phyloP scores from a whole-genome alignment of 2,329 filamentous ascomycete genomes.

The Drechmeria coniospora region DNA sequence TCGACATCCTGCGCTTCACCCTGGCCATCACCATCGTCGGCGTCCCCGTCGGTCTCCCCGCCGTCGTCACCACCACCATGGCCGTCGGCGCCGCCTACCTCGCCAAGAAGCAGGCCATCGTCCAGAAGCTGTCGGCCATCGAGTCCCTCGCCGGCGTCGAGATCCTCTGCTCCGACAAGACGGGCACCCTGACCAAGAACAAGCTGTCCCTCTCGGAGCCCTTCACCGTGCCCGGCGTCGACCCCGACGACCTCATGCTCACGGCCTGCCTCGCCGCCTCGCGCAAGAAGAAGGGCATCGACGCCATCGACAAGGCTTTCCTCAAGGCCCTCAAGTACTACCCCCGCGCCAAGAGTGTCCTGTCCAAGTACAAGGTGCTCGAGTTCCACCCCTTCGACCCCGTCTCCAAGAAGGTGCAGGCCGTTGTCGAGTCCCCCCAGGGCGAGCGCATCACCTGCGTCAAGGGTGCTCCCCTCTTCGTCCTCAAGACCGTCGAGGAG shows the following conservation, averaged over 20 bases:
- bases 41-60: slow-evolving; percentile 84
- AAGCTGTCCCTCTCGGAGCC: slow-evolving; percentile 79
- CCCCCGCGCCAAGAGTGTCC: slow-evolving; percentile 63
- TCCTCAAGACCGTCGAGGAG: slow-evolving; percentile 75
- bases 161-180: slow-evolving; percentile 91
- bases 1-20: slow-evolving; percentile 68
- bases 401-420: slow-evolving; percentile 83
- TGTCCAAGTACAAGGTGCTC: slow-evolving; percentile 72
- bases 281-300: slow-evolving; percentile 90
- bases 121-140: slow-evolving; percentile 83
- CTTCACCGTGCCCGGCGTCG: slow-evolving; percentile 67
- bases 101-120: slow-evolving; percentile 83
- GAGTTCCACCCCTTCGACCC: slow-evolving; percentile 83
- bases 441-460: slow-evolving; percentile 78
- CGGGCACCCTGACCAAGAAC: slow-evolving; percentile 86
- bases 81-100: slow-evolving; percentile 84
- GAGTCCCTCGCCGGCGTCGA: slow-evolving; percentile 86
- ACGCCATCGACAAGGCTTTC: slow-evolving; percentile 91
- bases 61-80: slow-evolving; percentile 90
- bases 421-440: slow-evolving; percentile 66
- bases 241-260: slow-evolving; percentile 79
- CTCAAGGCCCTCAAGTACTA: slow-evolving; percentile 73
- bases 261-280: slow-evolving; percentile 81
- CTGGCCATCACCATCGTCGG: slow-evolving; percentile 82
- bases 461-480: slow-evolving; percentile 80